phyloP scores from a whole-genome alignment of 106 monocot species.

The Dactylorhiza incarnata region DNA sequence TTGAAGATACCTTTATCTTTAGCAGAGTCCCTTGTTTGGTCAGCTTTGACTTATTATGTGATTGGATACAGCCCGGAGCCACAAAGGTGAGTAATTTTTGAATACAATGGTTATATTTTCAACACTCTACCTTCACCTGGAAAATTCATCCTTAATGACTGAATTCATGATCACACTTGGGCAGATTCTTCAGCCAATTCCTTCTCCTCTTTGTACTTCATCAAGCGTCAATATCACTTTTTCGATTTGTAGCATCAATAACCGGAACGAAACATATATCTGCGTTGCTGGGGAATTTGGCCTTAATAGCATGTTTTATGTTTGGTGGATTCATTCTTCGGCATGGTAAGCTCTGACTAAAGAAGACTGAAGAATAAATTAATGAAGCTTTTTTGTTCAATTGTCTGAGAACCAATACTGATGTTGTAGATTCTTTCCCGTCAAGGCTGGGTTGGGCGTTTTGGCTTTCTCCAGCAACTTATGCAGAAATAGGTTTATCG shows the following conservation, averaged over 20 bases:
- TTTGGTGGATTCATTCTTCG: conserved; percentile 21
- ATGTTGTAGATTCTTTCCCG: conserved; percentile 15
- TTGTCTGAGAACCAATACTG: neutral
- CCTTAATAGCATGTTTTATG: neutral
- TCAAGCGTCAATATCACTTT: conserved; percentile 16
- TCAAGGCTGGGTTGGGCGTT: conserved; percentile 12
- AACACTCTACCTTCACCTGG: neutral
- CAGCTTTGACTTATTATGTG: conserved; percentile 29
- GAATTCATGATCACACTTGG: too few species aligned
- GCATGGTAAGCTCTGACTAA: conserved; percentile 18
- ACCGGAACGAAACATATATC: neutral
- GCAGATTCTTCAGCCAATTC: conserved; percentile 16
- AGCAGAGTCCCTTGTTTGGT: conserved; percentile 36
- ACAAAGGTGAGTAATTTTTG: conserved; percentile 11
- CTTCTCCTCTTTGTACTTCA: conserved; percentile 16
- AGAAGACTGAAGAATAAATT: too few species aligned
- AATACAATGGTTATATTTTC: neutral
- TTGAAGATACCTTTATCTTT: conserved; percentile 38
- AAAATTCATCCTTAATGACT: neutral
- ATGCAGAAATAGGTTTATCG: conserved; percentile 14
- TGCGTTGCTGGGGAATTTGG: neutral
- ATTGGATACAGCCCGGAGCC: conserved; percentile 31
- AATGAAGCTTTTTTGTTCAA: neutral
- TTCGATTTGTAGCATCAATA: conserved; percentile 13
- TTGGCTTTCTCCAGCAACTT: conserved; percentile 14